Percentiles rank a stretch among this genome's conserved stretches.
These are phyloP conservation scores for Aspergillus transmontanensis DNA, from an alignment of 2,329 filamentous ascomycete genomes.

Conservation along the genomic window DNA sequence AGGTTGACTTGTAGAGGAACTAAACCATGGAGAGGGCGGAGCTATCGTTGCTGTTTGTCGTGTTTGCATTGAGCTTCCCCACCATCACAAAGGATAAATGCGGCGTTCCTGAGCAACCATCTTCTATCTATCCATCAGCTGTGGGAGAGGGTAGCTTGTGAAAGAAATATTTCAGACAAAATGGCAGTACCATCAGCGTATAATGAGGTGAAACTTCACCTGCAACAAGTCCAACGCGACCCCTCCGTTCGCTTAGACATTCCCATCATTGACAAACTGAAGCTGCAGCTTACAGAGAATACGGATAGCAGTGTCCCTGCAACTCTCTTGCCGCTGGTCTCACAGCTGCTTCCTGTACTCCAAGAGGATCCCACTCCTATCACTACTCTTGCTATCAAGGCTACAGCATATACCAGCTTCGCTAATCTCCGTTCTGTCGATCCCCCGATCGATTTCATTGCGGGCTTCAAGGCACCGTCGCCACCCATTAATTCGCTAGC, in stretches of 20 bases:
- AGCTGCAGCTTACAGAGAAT: conserved; percentile 44
- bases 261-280: conserved; percentile 54
- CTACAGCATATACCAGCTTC: conserved; percentile 53
- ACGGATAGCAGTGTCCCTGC: conserved; percentile 41
- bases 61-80: conserved; percentile 36
- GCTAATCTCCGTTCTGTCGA: conserved; percentile 51
- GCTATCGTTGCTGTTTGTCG: conserved; percentile 28
- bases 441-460: conserved; percentile 55
- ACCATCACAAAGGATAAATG: conserved; percentile 12
- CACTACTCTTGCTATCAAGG: conserved; percentile 54
- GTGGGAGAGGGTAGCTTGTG: not conserved
- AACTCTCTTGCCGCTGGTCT: conserved; percentile 49
- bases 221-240: conserved; percentile 48
- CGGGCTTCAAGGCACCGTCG: conserved; percentile 54
- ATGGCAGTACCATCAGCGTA: conserved; percentile 42
- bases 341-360: conserved; percentile 53
- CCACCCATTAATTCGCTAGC: conserved; percentile 59
- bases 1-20: conserved; percentile 8
- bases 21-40: conserved; percentile 10
- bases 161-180: conserved; percentile 4
- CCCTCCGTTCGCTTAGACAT: conserved; percentile 50
- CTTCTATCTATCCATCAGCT: not conserved
- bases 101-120: not conserved
- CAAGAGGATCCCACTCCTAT: conserved; percentile 61
- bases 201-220: conserved; percentile 42